These are phyloP conservation scores for Gyromitra esculenta DNA, from an alignment of 2,329 filamentous ascomycete genomes.

Conservation along the genomic window DNA sequence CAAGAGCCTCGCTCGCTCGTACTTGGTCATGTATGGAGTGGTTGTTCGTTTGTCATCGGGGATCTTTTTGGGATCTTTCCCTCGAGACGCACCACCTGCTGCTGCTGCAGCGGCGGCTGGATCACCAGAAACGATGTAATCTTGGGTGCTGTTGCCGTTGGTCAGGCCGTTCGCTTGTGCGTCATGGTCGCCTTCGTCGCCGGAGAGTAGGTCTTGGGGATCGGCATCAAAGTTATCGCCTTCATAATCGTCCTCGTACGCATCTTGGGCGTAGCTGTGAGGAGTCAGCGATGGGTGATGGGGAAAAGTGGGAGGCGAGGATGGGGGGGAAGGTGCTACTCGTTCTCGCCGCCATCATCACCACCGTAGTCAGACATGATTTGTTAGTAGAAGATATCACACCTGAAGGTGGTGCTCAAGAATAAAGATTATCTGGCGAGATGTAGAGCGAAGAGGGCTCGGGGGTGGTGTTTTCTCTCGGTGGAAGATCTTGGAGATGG, in stretches of 20 bases:
- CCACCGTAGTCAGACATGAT: constrained; percentile 79
- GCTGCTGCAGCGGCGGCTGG: constrained; percentile 67
- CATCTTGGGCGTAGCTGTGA: constrained; percentile 63
- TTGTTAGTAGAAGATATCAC: neutral
- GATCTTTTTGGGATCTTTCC: constrained; percentile 81
- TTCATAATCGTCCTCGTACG: constrained; percentile 76
- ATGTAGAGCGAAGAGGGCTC: neutral
- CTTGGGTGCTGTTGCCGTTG: constrained; percentile 59
- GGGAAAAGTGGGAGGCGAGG: constrained; percentile 49
- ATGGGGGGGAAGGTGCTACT: constrained; percentile 44
- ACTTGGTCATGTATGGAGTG: constrained; percentile 99
- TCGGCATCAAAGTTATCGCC: constrained; percentile 71
- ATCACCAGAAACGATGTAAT: constrained; percentile 70
- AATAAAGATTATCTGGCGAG: neutral
- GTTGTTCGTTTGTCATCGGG: constrained; percentile 86
- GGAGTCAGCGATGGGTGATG: constrained; percentile 51
- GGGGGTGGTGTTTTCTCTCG: neutral
- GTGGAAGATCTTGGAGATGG: neutral
- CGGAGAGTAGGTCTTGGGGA: constrained; percentile 61
- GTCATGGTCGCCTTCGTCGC: constrained; percentile 67
- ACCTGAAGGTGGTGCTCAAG: neutral
- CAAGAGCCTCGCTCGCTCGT: constrained; percentile 91
- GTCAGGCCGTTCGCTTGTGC: constrained; percentile 63
- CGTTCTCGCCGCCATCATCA: constrained; percentile 68
- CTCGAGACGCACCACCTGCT: constrained; percentile 57